Evolutionary conservation across 2,329 filamentous ascomycete genomes (phyloP).

Genomic region (Penicillium sp.): DNA sequence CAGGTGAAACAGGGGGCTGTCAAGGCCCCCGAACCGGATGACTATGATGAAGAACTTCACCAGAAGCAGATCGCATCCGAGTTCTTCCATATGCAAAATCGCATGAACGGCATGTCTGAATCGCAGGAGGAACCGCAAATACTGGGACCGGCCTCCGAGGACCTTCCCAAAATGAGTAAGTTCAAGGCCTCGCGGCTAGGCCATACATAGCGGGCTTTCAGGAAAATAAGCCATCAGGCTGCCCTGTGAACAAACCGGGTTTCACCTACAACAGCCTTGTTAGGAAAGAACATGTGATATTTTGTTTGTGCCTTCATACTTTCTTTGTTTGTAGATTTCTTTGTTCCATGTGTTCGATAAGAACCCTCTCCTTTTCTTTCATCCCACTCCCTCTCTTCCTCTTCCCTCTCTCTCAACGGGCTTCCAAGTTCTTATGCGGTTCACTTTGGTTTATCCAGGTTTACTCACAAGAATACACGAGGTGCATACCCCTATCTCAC

Average conservation of each 20-base stretch:
- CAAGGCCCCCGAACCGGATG: constrained; percentile 53
- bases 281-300: not conserved
- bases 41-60: constrained; percentile 68
- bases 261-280: not conserved
- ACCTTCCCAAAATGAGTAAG: constrained; percentile 44
- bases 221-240: not conserved
- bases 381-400: no score
- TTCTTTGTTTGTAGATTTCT: not conserved
- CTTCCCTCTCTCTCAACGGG: not conserved
- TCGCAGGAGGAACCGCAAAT: constrained; percentile 65
- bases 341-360: no score
- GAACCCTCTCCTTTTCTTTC: not conserved
- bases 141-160: constrained; percentile 64
- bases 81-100: constrained; percentile 78
- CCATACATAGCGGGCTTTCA: not conserved
- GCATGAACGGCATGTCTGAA: constrained; percentile 70
- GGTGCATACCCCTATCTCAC: constrained; percentile 8
- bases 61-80: constrained; percentile 75
- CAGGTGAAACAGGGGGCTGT: constrained; percentile 32
- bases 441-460: not conserved
- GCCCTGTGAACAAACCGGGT: no score
- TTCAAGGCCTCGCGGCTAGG: constrained; percentile 46
- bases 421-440: constrained; percentile 1
- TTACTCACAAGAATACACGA: not conserved
- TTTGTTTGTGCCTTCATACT: constrained; percentile 3